Evolutionary conservation across 306 rosid species (phyloP).

Genomic region (Casuarina equisetifolia): DNA sequence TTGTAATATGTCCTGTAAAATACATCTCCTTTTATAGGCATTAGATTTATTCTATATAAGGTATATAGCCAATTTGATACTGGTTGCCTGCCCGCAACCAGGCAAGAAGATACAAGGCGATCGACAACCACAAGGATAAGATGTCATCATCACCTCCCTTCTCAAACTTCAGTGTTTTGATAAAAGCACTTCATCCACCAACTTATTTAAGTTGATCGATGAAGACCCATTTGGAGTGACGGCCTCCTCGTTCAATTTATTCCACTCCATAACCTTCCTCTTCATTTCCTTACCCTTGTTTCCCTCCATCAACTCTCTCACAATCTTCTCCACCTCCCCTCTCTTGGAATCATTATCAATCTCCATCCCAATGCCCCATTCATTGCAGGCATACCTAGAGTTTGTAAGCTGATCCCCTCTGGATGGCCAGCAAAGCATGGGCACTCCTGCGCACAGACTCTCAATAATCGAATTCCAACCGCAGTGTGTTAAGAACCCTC

Average conservation of each 20-base stretch:
- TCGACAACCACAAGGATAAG: no score
- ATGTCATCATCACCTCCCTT: neutral
- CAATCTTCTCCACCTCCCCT: neutral
- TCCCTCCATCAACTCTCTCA: constrained; percentile 4
- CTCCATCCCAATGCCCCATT: constrained; percentile 5
- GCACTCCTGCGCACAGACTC: constrained; percentile 9
- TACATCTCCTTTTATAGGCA: no score
- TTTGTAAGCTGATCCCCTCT: neutral
- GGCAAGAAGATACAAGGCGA: no score
- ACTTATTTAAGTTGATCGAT: neutral
- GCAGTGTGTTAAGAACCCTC: constrained; percentile 18
- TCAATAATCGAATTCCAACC: constrained; percentile 25
- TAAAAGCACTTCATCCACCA: constrained; percentile 1
- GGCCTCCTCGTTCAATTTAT: neutral
- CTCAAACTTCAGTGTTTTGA: neutral
- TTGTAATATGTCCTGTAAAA: no score
- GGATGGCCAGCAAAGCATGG: constrained; percentile 2
- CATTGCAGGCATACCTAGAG: neutral
- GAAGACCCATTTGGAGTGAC: neutral
- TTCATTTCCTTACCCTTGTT: neutral
- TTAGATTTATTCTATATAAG: no score
- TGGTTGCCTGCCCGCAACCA: no score
- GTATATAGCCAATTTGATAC: no score
- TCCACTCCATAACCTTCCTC: constrained; percentile 7
- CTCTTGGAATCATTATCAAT: neutral